Evolutionary conservation across 2,329 filamentous ascomycete genomes (phyloP), one percentile per base, ranked within the genome.

Genomic region (Phaeoacremonium minimum): DNA sequence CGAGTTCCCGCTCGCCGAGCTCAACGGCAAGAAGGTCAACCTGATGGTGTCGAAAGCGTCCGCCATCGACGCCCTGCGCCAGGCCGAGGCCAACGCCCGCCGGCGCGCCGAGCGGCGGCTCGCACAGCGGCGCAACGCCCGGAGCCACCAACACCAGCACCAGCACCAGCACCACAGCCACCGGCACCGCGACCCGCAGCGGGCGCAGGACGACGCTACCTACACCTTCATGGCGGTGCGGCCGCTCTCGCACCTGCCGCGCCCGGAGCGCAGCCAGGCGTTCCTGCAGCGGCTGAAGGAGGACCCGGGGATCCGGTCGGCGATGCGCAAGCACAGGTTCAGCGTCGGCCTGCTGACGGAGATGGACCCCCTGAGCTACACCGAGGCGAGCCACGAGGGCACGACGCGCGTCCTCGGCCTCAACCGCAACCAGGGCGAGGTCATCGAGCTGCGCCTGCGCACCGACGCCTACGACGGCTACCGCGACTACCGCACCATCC

Each of bases 391-490:
- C 4, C 83, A 87, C 52, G 84, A 93, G 51, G 75, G 77, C 32
- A 75, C 73, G n/a, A 81, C 81, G 33, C 75, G 87, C 30, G 90
- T 87, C 2, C 64, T 97, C 0, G 93, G 93, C 0, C 59, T 97
- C 28, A 98, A 98, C 56, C 72, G 88, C 9, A 96, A 97, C 55
- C 63, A 71, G 4, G 93, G 93, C 42, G 85, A 95, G 58, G 87
- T 88, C 2, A 95, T 98, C 38, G 90, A 97, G 69, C 63, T 98
- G 43, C 72, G 93, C 0, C 64, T 98, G 22, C 72, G 93, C n/a
- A 97, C 93, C 2, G 93, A 98, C 63, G 87, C 86, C 4, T 88
- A 93, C 56, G 89, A 95, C 57, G 93, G 93, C 1, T 97, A 95
- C 53, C 70, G 93, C 26, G 88, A 96, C 56, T 98, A 97, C 64